Base-by-base conservation (phyloP, 2,329 filamentous ascomycete genomes). In the Stachybotrys chartarum region DNA sequence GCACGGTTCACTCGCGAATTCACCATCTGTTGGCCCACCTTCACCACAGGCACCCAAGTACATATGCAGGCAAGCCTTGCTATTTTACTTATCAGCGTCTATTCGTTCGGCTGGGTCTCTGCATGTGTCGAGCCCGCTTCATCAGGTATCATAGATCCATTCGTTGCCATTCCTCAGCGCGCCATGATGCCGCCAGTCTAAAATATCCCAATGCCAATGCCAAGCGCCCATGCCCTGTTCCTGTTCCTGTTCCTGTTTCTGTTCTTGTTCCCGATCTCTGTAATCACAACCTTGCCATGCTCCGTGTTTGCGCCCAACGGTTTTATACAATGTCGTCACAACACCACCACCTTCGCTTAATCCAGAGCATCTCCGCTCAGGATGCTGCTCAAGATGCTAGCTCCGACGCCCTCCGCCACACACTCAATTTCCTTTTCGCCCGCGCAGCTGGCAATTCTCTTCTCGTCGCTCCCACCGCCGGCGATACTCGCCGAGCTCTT, bases 341-440 rank as follows among this genome's bases (percentile, higher is more conserved):
- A 14, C 14, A 42, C 35, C 14, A 10, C 10, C 14, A 6, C 8
- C 35, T 42, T 42, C 35, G 35, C 54, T 60, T 66, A 82, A 63
- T 84, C 81, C 70, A 85, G 71, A 46, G 79, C 79, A 61, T 84
- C 82, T 46, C 81, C 84, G 62, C 77, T 81, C 64, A 87, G 63
- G 61, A 87, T 86, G 66, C 78, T 83, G 64, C 72, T 78, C 64
- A 87, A 65, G 60, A 87, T 87, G 46, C 81, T 82, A 6, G 77
- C 77, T 1, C 83, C 84, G 5, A 83, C 68, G 5, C 81, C 82
- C 24, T 86, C 82, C 46, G 91, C 82, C 54, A 88, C 85, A 55
- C 80, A 80, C 61, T 86, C 82, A 60, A 96, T 80, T 72, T 96
- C 91, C 65, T 83, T 87, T 66, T 90, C 86, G n/a, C 85, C 85